phyloP scores from a whole-genome alignment of 1,284 basidiomycete genomes.

The Leccinum griseonigrum region DNA sequence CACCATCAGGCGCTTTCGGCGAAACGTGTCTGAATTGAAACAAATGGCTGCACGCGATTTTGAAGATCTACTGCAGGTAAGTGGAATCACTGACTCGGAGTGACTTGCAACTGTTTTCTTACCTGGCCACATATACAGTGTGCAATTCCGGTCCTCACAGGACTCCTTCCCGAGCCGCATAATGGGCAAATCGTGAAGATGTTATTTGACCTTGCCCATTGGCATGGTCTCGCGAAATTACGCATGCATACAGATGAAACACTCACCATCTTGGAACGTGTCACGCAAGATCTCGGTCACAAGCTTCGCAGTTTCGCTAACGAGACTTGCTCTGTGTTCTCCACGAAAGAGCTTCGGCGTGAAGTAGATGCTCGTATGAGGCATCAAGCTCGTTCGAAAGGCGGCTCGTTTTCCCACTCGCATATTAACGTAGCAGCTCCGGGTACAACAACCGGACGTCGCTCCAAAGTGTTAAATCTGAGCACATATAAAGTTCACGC shows the following conservation, averaged over 20 bases:
- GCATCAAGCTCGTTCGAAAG: not conserved
- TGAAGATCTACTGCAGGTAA: too few species aligned
- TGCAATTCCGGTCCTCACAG: not conserved
- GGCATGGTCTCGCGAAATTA: not conserved
- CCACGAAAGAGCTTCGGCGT: not conserved
- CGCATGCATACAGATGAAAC: not conserved
- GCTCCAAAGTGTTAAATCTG: not conserved
- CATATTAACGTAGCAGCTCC: not conserved
- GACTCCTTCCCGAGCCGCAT: not conserved
- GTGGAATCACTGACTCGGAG: not conserved
- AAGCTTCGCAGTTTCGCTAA: not conserved
- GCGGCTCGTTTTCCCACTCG: not conserved
- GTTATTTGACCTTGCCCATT: not conserved
- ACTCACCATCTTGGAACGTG: not conserved
- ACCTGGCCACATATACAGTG: not conserved
- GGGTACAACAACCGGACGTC: not conserved
- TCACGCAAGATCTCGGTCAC: not conserved
- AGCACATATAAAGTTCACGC: not conserved
- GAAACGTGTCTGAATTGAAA: too few species aligned
- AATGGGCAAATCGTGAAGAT: not conserved
- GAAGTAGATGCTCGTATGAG: not conserved
- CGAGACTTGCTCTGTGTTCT: not conserved
- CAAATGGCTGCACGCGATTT: too few species aligned
- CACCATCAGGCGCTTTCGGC: too few species aligned
- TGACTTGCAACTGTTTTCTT: not conserved